Evolutionary conservation across 192 early-diverging fungal species (phyloP), one percentile per base, ranked within the genome.

Genomic region (Geranomyces michiganensis): DNA sequence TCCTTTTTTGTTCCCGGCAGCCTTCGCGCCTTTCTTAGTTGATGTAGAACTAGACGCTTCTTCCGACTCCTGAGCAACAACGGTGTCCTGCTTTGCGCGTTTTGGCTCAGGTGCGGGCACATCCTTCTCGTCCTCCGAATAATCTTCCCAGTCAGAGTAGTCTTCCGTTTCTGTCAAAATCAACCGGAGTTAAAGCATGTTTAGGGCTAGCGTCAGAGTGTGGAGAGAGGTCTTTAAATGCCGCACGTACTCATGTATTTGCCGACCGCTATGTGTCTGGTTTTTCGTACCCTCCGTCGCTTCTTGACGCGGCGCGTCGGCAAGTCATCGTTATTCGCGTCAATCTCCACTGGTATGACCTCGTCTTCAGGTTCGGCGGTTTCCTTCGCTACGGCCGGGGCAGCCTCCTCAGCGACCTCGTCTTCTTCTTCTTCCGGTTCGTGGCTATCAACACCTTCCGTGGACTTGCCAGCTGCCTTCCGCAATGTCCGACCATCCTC

Each of bases 221-320:
- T n/a, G n/a, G n/a, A n/a, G n/a, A n/a, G n/a, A 10, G 46, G 10
- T 47, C 46, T 14, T 47, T 14, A 47, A 14, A 47, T 19, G 10
- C 46, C 10, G 19, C 13, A 64, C 62, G 14, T 78, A 78, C 77
- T 79, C 66, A 75, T 71, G 59, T 79, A 79, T 64, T 79, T 79
- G n/a, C 78, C 78, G 6, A 63, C 70, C 60, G 55, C 62, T 24
- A 71, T 63, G 30, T 36, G 26, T 17, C 62, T 22, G 22, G 72
- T 65, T 66, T 68, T 65, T 51, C 51, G 62, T 10, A 79, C 70
- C 31, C 72, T 69, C 27, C 78, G 51, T 24, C 65, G 45, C 55
- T 75, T 74, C 41, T 55, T 66, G 30, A 79, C 72, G 21, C 73
- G 72, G 19, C 65, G 48, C 3, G 27, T 14, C 17, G 65, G n/a